Conservation (phyloP, 140 eudicot genomes). For the Anethum foeniculum region DNA sequence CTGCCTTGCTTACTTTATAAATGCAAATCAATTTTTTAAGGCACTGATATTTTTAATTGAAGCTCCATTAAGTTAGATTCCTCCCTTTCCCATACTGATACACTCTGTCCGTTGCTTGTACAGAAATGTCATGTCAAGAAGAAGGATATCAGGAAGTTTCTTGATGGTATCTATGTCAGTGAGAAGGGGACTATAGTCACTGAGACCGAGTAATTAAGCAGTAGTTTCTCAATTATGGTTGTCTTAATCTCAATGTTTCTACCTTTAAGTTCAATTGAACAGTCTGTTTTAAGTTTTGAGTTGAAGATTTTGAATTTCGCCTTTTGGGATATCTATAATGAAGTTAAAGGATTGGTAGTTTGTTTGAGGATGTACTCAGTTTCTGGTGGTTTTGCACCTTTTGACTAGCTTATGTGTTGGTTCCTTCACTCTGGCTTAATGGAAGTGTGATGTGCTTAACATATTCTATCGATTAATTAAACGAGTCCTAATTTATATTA, state of each 20-base stretch:
- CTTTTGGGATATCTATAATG: not conserved
- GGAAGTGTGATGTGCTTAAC: not conserved
- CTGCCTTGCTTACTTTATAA: too few species aligned
- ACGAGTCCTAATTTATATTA: not conserved
- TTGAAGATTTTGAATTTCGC: not conserved
- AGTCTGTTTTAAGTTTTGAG: not conserved
- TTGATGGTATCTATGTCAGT: slow-evolving; percentile 55
- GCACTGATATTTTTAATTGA: not conserved
- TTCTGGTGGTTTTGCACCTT: not conserved
- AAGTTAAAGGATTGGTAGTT: not conserved
- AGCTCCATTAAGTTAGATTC: not conserved
- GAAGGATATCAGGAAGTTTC: slow-evolving; percentile 63
- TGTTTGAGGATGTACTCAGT: not conserved
- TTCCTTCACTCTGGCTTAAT: not conserved
- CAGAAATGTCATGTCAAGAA: slow-evolving; percentile 76
- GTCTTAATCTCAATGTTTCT: not conserved
- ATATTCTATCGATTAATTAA: too few species aligned
- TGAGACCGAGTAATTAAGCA: slow-evolving; percentile 17
- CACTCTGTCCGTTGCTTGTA: not conserved
- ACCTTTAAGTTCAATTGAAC: not conserved
- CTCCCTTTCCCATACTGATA: not conserved
- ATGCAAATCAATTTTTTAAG: not conserved
- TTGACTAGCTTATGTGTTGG: not conserved
- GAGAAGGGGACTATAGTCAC: slow-evolving; percentile 41
- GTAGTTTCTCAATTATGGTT: not conserved